Base-by-base conservation (phyloP, 2,329 filamentous ascomycete species). In the Colletotrichum acutatum region DNA sequence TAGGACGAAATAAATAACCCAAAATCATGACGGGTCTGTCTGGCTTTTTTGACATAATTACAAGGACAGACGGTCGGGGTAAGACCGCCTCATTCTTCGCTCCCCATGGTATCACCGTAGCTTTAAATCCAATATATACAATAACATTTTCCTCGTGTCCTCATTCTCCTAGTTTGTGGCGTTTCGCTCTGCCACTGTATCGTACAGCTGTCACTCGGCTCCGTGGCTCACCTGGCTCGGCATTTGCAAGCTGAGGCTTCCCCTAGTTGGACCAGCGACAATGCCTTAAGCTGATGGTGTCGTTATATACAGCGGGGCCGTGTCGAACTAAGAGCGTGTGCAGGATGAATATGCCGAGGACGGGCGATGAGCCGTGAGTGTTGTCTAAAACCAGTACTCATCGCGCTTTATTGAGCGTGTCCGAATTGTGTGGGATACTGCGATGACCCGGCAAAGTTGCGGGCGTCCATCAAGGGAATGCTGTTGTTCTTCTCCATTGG, bases 401-500 rank as follows among this genome's bases (percentile, higher is more conserved):
- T 12, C 12, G 14, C 16, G 9, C 22, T 57, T 66, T 46, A 75
- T 63, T 74, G 73, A 12, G 70, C 72, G 19, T 77, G 74, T 1
- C 68, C 72, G 49, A 72, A 75, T 34, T 74, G 67, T 37, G 61
- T 34, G 37, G 70, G 71, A 66, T 79, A 77, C 59, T 79, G 78
- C 57, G 81, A 83, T 6, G 83, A 83, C 34, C 79, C 79, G 24
- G 77, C 78, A 75, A 85, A 87, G 75, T 81, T 82, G 52, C 84
- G 80, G 53, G 83, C 80, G 72, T 87, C 84, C 76, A 86, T 85
- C 71, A 87, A 78, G 1, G 86, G 86, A 53, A 87, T 86, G 78
- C 82, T 85, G 56, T 87, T 85, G 78, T 87, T 85, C 80, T 88
- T 88, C 78, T 88, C 85, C 60, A 84, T 81, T 4, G 83, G 82